Percentiles rank a stretch among this genome's conserved stretches.
These are phyloP conservation scores for Cystobasidium tubakii DNA, from an alignment of 768 basidiomycete species.

Conservation along the genomic window DNA sequence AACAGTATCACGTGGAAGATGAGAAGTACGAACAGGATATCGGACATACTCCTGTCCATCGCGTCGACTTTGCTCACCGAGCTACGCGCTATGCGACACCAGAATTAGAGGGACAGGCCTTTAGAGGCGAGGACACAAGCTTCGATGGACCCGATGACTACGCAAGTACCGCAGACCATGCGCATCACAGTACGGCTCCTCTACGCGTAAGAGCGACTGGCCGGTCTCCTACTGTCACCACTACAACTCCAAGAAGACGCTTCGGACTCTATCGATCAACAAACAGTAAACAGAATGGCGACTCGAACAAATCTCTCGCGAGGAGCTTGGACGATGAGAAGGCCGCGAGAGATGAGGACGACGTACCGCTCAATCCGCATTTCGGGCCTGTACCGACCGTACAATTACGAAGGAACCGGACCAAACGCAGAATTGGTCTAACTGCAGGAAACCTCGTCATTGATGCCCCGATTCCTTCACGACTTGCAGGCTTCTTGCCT, in stretches of 20 bases:
- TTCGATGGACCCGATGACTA: conserved; percentile 35
- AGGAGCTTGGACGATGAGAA: conserved; percentile 13
- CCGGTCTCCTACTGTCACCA: not conserved
- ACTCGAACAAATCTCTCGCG: not conserved
- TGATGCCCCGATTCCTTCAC: conserved; percentile 35
- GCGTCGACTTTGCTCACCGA: not conserved
- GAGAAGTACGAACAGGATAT: not conserved
- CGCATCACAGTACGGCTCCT: not conserved
- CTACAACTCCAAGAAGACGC: not conserved
- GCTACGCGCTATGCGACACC: conserved; percentile 30
- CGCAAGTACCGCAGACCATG: not conserved
- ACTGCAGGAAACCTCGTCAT: conserved; percentile 38
- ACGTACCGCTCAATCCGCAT: conserved; percentile 4
- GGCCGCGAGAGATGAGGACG: not conserved
- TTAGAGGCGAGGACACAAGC: not conserved
- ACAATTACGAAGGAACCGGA: conserved; percentile 33
- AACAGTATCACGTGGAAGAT: conserved; percentile 15
- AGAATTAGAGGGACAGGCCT: conserved; percentile 16
- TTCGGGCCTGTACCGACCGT: conserved; percentile 26
- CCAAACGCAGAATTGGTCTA: conserved; percentile 32
- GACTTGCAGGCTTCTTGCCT: conserved; percentile 37
- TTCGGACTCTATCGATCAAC: conserved; percentile 18
- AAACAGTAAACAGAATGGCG: conserved; percentile 17
- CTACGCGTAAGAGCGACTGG: not conserved
- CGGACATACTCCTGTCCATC: not conserved